Conservation (phyloP, 768 basidiomycete species). For the Paxillus ammoniavirescens region DNA sequence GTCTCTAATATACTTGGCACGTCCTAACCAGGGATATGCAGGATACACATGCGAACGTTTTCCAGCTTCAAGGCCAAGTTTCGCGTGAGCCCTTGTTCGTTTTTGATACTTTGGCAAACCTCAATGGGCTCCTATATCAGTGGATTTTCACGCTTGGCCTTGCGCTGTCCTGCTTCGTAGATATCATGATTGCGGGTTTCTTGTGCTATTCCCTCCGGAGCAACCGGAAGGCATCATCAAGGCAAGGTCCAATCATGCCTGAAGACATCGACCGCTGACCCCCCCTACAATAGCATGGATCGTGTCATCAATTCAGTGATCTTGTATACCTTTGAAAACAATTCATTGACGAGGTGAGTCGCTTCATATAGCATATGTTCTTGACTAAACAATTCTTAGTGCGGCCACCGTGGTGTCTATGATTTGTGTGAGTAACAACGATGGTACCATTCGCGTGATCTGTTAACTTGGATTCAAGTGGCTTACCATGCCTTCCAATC, state of each 20-base stretch:
- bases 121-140: slow-evolving; percentile 23
- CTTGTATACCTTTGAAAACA: slow-evolving; percentile 53
- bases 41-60: slow-evolving; percentile 28
- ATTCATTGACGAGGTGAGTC: slow-evolving; percentile 45
- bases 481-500: slow-evolving; percentile 44
- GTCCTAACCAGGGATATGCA: neutral
- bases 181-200: slow-evolving; percentile 47
- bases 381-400: slow-evolving; percentile 18
- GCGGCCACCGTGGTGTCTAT: slow-evolving; percentile 42
- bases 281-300: slow-evolving; percentile 36
- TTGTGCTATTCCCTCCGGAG: slow-evolving; percentile 43
- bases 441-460: neutral
- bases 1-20: neutral
- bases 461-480: slow-evolving; percentile 31
- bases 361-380: neutral
- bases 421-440: slow-evolving; percentile 36
- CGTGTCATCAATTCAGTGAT: slow-evolving; percentile 47
- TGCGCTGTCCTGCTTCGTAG: slow-evolving; percentile 46
- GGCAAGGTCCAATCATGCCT: slow-evolving; percentile 19
- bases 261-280: too few relatives aligned
- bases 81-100: slow-evolving; percentile 9
- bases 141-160: slow-evolving; percentile 54
- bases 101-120: slow-evolving; percentile 12
- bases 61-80: slow-evolving; percentile 23
- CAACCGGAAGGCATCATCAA: slow-evolving; percentile 39